A percentile compares a stretch with the other conserved stretches of the same genome.
Evolutionary conservation across 2,329 filamentous ascomycete genomes (phyloP).

Genomic region (Zasmidium angulare): DNA sequence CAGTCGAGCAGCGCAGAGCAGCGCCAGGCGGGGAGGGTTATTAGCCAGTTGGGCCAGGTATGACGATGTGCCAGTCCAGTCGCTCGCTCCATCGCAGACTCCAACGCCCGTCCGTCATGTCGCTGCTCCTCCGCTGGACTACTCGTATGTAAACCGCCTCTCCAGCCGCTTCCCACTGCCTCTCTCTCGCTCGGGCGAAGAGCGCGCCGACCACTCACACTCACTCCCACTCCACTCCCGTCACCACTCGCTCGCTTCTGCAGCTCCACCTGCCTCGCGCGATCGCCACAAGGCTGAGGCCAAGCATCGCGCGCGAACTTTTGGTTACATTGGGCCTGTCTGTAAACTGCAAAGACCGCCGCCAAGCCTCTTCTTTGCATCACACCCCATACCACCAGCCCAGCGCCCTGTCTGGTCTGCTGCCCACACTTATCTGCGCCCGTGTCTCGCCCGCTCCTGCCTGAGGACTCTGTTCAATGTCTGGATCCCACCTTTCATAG

Average conservation of each 20-base stretch:
- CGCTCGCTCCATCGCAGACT: no score
- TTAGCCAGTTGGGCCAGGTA: no score
- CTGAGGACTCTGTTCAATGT: background rate
- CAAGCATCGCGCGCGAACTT: slow-evolving; percentile 2
- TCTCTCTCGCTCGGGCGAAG: slow-evolving; percentile 1
- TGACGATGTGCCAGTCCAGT: background rate
- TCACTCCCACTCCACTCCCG: background rate
- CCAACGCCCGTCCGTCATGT: no score
- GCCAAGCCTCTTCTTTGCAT: background rate
- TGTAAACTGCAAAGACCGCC: background rate
- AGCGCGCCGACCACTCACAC: background rate
- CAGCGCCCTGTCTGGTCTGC: background rate
- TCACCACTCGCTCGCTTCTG: background rate
- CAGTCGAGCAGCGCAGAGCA: no score
- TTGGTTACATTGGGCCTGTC: background rate
- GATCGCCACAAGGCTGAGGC: slow-evolving; percentile 6
- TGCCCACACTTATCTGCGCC: background rate
- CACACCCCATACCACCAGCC: background rate
- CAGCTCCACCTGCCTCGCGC: background rate
- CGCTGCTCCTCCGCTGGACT: background rate
- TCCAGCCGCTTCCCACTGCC: background rate
- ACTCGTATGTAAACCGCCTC: background rate
- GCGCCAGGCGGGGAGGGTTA: no score
- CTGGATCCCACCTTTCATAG: background rate
- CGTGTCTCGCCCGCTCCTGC: background rate